Evolutionary conservation across 2,329 filamentous ascomycete species (phyloP).

Genomic region (Ophiostoma triangulosporum): DNA sequence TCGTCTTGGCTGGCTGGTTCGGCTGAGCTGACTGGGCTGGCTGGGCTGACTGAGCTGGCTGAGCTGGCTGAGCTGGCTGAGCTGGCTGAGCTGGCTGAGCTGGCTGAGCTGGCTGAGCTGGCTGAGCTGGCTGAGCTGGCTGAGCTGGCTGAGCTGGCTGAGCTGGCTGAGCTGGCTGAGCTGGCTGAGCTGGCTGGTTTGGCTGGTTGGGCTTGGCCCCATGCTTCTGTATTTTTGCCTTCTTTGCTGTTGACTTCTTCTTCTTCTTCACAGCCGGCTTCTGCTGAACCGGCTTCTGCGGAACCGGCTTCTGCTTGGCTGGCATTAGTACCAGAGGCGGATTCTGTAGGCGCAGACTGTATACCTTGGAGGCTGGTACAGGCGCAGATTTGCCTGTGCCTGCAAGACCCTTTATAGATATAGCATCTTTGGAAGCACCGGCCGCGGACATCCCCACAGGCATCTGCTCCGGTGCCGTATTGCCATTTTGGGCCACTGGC

Average conservation of each 20-base stretch:
- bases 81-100: not conserved
- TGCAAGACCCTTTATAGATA: not conserved
- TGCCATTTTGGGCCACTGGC: not conserved
- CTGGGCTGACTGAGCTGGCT: not conserved
- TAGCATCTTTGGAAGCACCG: not conserved
- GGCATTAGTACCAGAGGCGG: too few species aligned
- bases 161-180: not conserved
- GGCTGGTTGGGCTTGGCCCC: not conserved
- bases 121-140: not conserved
- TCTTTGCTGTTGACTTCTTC: too few species aligned
- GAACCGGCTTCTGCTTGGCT: not conserved
- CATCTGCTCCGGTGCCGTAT: not conserved
- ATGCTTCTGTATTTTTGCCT: not conserved
- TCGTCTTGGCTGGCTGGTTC: not conserved
- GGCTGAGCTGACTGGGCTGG: not conserved
- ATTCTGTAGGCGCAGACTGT: not conserved
- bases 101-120: not conserved
- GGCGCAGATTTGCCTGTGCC: not conserved
- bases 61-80: not conserved
- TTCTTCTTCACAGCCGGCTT: not conserved
- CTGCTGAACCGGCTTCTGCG: too few species aligned
- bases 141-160: not conserved
- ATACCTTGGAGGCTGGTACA: not conserved
- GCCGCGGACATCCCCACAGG: not conserved
- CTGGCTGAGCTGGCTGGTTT: not conserved